Evolutionary conservation across 208 protist genomes (phyloP).

Genomic region (Novymonas esmeraldas): DNA sequence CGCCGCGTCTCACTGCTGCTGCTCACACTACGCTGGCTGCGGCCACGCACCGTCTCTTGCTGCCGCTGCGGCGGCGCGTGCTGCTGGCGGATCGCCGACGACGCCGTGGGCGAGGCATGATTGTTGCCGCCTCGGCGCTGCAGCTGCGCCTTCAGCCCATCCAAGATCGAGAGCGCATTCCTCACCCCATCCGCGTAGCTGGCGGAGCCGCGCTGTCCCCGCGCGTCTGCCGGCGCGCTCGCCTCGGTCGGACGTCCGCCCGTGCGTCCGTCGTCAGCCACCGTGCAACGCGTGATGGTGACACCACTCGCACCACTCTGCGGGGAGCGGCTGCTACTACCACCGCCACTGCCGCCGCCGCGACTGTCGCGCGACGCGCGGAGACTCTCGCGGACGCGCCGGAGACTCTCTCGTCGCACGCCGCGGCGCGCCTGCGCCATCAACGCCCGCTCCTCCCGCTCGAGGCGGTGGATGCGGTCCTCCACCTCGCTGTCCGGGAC

Average conservation of each 20-base stretch:
- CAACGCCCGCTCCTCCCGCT: conserved; percentile 67
- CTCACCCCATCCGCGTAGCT: conserved; percentile 59
- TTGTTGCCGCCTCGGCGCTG: conserved; percentile 12
- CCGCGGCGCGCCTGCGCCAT: conserved; percentile 55
- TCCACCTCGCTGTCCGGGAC: conserved; percentile 59
- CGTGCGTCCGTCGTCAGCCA: background rate
- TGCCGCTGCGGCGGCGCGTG: conserved; percentile 21
- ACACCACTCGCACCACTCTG: conserved; percentile 23
- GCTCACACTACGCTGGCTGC: conserved; percentile 10
- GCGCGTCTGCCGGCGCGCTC: conserved; percentile 12
- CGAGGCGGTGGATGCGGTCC: conserved; percentile 52
- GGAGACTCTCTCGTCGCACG: conserved; percentile 62
- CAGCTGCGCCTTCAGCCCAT: conserved; percentile 55
- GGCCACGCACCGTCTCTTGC: background rate
- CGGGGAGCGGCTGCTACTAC: conserved; percentile 15
- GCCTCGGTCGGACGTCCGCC: background rate
- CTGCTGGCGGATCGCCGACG: conserved; percentile 24
- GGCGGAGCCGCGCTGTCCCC: conserved; percentile 21
- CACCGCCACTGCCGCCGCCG: background rate
- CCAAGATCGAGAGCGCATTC: conserved; percentile 74
- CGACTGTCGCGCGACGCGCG: conserved; percentile 16
- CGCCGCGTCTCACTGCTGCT: conserved; percentile 26
- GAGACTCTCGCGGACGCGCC: conserved; percentile 67
- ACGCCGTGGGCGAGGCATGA: conserved; percentile 18
- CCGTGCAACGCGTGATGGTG: conserved; percentile 20